Evolutionary conservation across 495 filamentous ascomycete genomes (phyloP), one percentile per base, ranked within the genome.

Genomic region (Aspergillus indologenus): DNA sequence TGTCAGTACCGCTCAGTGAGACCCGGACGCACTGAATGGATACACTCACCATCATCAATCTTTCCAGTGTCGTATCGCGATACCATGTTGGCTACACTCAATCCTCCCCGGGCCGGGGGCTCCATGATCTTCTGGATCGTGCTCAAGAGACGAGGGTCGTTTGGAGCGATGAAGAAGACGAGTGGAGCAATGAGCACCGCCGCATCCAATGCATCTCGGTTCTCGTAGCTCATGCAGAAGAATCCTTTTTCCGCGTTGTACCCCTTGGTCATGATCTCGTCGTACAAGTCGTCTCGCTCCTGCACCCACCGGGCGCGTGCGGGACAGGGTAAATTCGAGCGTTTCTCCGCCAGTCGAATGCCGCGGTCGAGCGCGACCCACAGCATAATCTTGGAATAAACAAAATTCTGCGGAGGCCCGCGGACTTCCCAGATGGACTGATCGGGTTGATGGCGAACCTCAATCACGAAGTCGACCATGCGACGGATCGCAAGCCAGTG

Each of bases 361-460:
- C 83, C 87, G 14, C 87, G 84, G 67, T 90, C 87, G 51, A 90
- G 79, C 44, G 87, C 86, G 4, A 90, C 87, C 87, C 87, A 90
- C 21, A 90, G 75, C 83, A 89, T 88, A 60, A 90, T 80, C 62
- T 89, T 87, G 15, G 83, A 87, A 69, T 89, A 90, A 46, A 85
- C 79, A 61, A 89, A 90, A 67, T 89, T 81, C 65, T 90, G 86
- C 68, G 86, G 85, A 59, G 84, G 75, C 46, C 86, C 87, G 53
- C 87, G 82, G 19, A 88, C 87, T 67, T 90, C 87, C 87, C 87
- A 90, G 64, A 90, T 90, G 17, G 85, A 88, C 86, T 89, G 89
- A 68, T 90, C 87, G 19, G 85, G 83, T 46, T 86, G 78, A 70
- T 72, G 54, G 34, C 75, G 69, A 31, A 80, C 75, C 19, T 68